phyloP scores from a whole-genome alignment of 495 filamentous ascomycete species.

The Pseudoneurospora amorphoporcata region DNA sequence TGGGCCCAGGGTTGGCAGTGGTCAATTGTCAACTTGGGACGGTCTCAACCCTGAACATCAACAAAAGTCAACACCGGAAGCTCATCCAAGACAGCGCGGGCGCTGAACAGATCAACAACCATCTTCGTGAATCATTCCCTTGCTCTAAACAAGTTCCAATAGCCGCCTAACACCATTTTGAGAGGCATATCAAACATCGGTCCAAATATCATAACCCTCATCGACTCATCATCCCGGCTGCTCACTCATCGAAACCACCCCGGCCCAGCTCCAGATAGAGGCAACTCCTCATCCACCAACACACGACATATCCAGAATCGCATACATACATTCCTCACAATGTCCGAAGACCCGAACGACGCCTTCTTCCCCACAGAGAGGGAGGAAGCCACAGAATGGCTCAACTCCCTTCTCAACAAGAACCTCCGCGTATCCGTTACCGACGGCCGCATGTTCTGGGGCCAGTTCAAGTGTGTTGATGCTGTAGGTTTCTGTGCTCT shows the following conservation, averaged over 20 bases:
- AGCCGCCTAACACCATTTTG: too few relatives aligned
- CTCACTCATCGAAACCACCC: slow-evolving; percentile 1
- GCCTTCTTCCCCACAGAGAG: slow-evolving; percentile 9
- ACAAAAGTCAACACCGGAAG: background rate
- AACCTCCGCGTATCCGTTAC: slow-evolving; percentile 70
- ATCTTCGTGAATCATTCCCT: too few relatives aligned
- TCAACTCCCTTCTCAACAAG: slow-evolving; percentile 49
- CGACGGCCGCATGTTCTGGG: slow-evolving; percentile 81
- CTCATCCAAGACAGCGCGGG: background rate
- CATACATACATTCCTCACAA: background rate
- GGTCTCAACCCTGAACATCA: background rate
- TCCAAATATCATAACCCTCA: too few relatives aligned
- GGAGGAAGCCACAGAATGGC: slow-evolving; percentile 29
- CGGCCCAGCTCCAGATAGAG: background rate
- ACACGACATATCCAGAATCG: background rate
- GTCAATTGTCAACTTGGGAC: background rate
- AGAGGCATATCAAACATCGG: too few relatives aligned
- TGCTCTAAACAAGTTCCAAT: accelerated
- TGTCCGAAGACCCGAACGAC: slow-evolving; percentile 1
- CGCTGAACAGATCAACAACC: background rate
- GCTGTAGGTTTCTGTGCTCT: slow-evolving; percentile 39
- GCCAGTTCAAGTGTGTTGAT: slow-evolving; percentile 89
- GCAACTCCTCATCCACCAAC: background rate
- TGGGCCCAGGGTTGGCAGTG: background rate
- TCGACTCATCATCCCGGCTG: background rate